Base-by-base conservation (phyloP, 441 rosid genomes). In the Viola pubescens region DNA sequence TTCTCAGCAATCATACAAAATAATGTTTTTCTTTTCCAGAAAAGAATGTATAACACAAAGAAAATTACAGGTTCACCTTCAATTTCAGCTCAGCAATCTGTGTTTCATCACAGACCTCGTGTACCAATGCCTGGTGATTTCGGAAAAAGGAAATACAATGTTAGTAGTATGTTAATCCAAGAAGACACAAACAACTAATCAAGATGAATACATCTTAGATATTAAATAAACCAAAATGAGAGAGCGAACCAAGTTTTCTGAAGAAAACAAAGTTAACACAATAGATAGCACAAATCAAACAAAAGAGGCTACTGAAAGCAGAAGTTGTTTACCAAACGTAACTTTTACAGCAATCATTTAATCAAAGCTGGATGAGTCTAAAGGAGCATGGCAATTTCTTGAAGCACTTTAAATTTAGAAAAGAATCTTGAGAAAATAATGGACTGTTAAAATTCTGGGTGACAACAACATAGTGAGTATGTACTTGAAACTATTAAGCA, bases 101-200 rank as follows among this genome's bases (percentile, higher is more conserved):
- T 10, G 95, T 92, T 85, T 92, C 89, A 40, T 92, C 92, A 64
- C 98, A 92, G 58, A 92, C 87, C 75, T 92, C 98, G 52, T 75
- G 79, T 61, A 89, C 69, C 71, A 92, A 71, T 50, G 80, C 92
- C 98, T 89, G 69, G 68, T 66, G 62, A 68, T 14, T 62, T 62
- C 3, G n/a, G 49, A 65, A 45, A 60, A 68, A 42, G 63, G 4
- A 46, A 48, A 52, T 52, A 49, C 57, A 12, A 19, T 14, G 43
- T 56, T 59, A 60, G 58, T 60, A 53, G 38, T 6, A 51, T 9
- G 4, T 10, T 38, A 48, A 5, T 9, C 34, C 19, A 16, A 11
- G 37, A 48, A 39, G 37, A 48, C 48, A 16, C 6, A 12, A 41
- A 1, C 13, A 46, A 41, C 12, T 10, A 43, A 19, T 41, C 26